Evolutionary conservation across 768 basidiomycete species (phyloP), one percentile per base, ranked within the genome.

Genomic region (Boletales sp.): DNA sequence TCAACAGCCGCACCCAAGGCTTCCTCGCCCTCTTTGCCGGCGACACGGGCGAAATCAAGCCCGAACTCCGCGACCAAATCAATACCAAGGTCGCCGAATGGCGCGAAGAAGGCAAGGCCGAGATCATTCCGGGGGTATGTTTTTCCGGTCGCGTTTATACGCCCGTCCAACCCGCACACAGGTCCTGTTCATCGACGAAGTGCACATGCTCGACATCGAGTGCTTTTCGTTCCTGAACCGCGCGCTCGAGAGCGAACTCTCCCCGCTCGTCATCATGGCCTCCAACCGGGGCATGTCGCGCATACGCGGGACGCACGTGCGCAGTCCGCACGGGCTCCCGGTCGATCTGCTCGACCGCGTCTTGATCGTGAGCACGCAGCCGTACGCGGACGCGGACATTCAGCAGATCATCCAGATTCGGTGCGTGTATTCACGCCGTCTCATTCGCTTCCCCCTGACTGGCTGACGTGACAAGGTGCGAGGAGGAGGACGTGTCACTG

Each of bases 151-250:
- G 21, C 4, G 11, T 12, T n/a, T 30, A 5, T 11, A 11, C 3
- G 15, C 2, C 31, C 4, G 17, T 48, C 11, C 17, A 42, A 42
- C 11, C 12, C 35, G 30, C 36, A 12, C 19, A 8, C 59, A 94
- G 91, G 91, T 97, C n/a, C 76, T 97, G 12, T 97, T 97, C 75
- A 97, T 97, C 59, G 95, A 98, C 70, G 95, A 97, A 72, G 95
- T 97, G 12, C 95, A 98, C 76, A 99, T 99, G 95, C 84, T 99
- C 57, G 95, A 99, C 68, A 97, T 99, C 54, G 95, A 98, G 67
- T 97, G 95, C 65, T 98, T 98, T 76, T 97, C 94, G 8, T 99
- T 94, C 79, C 76, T 99, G 52, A 99, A 99, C 67, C 84, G 95
- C 31, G 95, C 95, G 2, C 76, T 99, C 42, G 95, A 99, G 66